Evolutionary conservation across 2,329 filamentous ascomycete genomes (phyloP).

Genomic region (Truncatella angustata): DNA sequence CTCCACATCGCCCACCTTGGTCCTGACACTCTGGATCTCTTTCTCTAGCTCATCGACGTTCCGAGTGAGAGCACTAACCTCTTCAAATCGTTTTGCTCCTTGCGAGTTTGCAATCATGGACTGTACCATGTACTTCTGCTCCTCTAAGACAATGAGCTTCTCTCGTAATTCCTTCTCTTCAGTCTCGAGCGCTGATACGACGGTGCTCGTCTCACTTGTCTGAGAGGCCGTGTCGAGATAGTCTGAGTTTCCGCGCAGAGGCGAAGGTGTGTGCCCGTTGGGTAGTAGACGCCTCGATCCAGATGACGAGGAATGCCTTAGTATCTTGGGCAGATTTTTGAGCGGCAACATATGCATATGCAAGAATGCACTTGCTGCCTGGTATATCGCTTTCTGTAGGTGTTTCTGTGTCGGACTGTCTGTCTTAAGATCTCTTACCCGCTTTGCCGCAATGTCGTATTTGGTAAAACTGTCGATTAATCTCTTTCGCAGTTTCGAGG

Average conservation of each 20-base stretch:
- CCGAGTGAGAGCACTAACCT: constrained; percentile 73
- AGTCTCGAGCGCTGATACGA: constrained; percentile 63
- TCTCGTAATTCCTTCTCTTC: constrained; percentile 84
- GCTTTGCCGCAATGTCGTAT: constrained; percentile 77
- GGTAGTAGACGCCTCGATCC: constrained; percentile 28
- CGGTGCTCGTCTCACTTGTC: constrained; percentile 50
- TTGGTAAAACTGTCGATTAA: constrained; percentile 87
- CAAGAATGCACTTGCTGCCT: constrained; percentile 77
- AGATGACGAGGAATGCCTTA: constrained; percentile 44
- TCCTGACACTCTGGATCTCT: constrained; percentile 70
- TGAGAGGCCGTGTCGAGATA: constrained; percentile 47
- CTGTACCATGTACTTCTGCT: constrained; percentile 85
- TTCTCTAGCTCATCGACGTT: constrained; percentile 80
- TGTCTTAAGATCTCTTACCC: constrained; percentile 76
- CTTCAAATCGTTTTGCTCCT: constrained; percentile 77
- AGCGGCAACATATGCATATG: constrained; percentile 90
- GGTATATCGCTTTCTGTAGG: constrained; percentile 79
- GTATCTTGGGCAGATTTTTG: constrained; percentile 68
- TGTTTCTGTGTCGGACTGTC: constrained; percentile 68
- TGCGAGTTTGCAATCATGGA: constrained; percentile 81
- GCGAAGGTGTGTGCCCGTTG: constrained; percentile 32
- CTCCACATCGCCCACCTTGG: constrained; percentile 67
- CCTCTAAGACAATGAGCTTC: constrained; percentile 78
- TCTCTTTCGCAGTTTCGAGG: constrained; percentile 83
- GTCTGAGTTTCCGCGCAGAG: constrained; percentile 43